Evolutionary conservation across 768 basidiomycete species (phyloP), one percentile per base, ranked within the genome.

Genomic region (Lactarius hengduanensis): DNA sequence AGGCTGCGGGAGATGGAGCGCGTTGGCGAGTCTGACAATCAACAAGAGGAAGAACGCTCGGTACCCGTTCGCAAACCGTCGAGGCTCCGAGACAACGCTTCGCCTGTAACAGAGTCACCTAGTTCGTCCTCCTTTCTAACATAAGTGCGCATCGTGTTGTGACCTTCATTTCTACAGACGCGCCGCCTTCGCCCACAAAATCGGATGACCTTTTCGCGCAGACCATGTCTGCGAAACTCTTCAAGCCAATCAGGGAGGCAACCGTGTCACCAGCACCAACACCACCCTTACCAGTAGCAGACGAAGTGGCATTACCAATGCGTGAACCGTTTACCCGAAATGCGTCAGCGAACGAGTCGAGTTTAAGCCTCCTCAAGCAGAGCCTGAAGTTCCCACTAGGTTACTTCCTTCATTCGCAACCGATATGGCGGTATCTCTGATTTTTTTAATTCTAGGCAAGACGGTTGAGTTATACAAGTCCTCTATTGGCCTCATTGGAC

Each of bases 361-460:
- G 79, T 13, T 73, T 84, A 38, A 77, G 72, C 59, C 79, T 81
- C 36, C 78, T 92, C 69, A 90, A 83, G 75, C 90, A 91, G 70
- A 86, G 84, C 65, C 80, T 93, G 70, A 89, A 84, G 74, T 80
- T 83, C 66, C 93, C 91, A 0, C 86, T 93, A 67, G 90, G 91
- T 90, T 26, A 70, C 41, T 81, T 76, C 8, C 18, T 18, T n/a
- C 26, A 26, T n/a, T 7, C 22, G 10, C 18, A 26, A 20, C 3
- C 4, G 15, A 26, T 22, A 9, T 8, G 2, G 18, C 8, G 13
- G 18, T 54, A n/a, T 30, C n/a, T 28, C 34, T 63, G 30, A 60
- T 1, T 36, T 43, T 41, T 34, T 32, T 22, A 26, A 18, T 43
- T 13, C 47, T 67, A 91, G 90, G 88, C 73, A 89, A 87, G 76